Conservation (phyloP, 805 yeast species). For the Candida ponderosae region DNA sequence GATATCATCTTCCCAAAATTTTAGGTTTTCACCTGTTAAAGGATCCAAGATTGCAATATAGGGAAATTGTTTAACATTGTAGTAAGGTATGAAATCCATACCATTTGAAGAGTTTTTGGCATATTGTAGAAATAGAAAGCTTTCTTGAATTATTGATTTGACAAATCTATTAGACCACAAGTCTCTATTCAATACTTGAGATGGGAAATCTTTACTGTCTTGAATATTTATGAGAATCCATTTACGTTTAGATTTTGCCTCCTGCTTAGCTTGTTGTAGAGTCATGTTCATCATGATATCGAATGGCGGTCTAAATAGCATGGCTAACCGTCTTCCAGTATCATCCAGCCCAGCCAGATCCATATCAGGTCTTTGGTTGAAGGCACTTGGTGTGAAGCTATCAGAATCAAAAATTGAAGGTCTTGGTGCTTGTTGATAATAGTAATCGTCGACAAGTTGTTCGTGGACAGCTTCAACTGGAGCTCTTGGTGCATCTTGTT, state of each 20-base stretch:
- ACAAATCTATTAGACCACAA: constrained; percentile 73
- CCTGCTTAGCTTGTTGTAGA: constrained; percentile 63
- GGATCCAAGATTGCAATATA: constrained; percentile 93
- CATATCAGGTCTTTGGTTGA: constrained; percentile 25
- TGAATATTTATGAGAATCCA: constrained; percentile 90
- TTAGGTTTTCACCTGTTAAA: constrained; percentile 85
- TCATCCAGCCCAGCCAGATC: constrained; percentile 16
- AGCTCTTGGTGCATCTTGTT: constrained; percentile 49
- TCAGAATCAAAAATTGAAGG: constrained; percentile 19
- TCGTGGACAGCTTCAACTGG: constrained; percentile 77
- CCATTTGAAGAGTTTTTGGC: constrained; percentile 75
- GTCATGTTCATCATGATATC: constrained; percentile 67
- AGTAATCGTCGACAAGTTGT: constrained; percentile 42
- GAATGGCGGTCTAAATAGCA: constrained; percentile 87
- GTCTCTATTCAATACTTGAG: constrained; percentile 89
- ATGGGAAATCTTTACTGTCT: constrained; percentile 74
- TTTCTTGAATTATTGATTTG: constrained; percentile 52
- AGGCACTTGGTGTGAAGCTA: constrained; percentile 7
- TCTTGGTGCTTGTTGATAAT: constrained; percentile 23
- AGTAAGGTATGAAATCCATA: constrained; percentile 59
- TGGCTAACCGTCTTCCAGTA: constrained; percentile 66
- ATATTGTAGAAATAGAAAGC: constrained; percentile 82
- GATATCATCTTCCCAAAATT: constrained; percentile 58
- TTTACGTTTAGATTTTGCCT: constrained; percentile 56
- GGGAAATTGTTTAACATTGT: constrained; percentile 66